Conservation (phyloP, 306 rosid species). For the Medicago truncatula region DNA sequence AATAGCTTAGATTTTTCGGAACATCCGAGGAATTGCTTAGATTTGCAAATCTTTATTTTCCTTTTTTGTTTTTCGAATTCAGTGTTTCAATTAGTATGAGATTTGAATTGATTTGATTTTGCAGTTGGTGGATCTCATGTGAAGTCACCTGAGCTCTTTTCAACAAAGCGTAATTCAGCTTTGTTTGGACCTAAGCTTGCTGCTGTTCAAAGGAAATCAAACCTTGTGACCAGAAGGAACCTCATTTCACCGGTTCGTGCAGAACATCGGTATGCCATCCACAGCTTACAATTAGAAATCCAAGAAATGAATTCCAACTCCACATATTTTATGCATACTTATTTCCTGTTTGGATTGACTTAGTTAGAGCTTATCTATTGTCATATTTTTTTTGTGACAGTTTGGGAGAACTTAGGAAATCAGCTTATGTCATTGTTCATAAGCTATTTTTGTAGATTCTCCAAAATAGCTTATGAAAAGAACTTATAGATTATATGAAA, state of each 20-base stretch:
- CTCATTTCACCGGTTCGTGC: constrained; percentile 64
- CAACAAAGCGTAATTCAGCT: constrained; percentile 48
- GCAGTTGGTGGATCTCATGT: constrained; percentile 62
- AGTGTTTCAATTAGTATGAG: background rate
- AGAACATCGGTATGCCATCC: constrained; percentile 60
- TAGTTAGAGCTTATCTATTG: too few species aligned
- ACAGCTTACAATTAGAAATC: background rate
- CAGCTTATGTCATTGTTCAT: too few species aligned
- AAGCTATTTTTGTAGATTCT: too few species aligned
- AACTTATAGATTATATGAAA: too few species aligned
- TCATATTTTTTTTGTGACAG: too few species aligned
- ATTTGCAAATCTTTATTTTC: background rate
- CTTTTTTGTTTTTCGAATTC: background rate
- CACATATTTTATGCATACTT: background rate
- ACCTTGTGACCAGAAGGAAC: constrained; percentile 42
- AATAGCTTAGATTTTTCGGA: constrained; percentile 16
- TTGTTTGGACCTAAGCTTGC: constrained; percentile 57
- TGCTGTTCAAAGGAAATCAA: constrained; percentile 54
- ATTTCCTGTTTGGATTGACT: too few species aligned
- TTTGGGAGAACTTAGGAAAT: too few species aligned
- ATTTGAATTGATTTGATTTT: constrained; percentile 4
- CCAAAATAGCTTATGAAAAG: too few species aligned
- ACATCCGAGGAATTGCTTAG: too few species aligned
- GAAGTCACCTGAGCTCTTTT: constrained; percentile 58
- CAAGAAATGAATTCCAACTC: background rate